A percentile compares a stretch with the other conserved stretches of the same genome.
phyloP scores from a whole-genome alignment of 176 grass and related monocot genomes.

The Panicum miliaceum region DNA sequence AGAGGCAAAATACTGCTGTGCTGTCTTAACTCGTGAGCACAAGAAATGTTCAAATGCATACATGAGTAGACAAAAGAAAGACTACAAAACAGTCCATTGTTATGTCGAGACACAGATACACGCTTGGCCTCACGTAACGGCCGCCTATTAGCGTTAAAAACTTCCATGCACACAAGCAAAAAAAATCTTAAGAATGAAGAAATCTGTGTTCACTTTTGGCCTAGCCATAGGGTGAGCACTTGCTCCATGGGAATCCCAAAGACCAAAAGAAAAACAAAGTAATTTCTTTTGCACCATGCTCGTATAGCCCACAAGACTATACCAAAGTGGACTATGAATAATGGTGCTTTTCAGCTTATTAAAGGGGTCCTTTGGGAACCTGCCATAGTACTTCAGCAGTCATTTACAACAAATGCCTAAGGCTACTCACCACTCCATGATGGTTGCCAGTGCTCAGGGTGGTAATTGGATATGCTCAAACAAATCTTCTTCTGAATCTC shows the following conservation, averaged over 20 bases:
- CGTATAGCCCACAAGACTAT: conserved; percentile 36
- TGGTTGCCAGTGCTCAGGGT: conserved; percentile 97
- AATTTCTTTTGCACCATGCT: conserved; percentile 36
- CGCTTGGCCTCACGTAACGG: background rate
- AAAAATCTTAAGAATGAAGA: background rate
- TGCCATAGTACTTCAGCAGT: background rate
- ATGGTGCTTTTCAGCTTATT: conserved; percentile 23
- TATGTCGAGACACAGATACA: background rate
- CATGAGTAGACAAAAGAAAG: background rate
- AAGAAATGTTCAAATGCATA: conserved; percentile 10
- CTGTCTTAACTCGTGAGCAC: background rate
- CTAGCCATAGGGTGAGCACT: background rate
- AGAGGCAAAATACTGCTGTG: conserved; percentile 11
- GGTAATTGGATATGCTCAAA: conserved; percentile 99
- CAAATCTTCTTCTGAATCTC: conserved; percentile 98
- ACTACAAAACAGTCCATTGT: background rate
- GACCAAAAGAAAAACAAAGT: conserved; percentile 1
- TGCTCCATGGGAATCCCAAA: background rate
- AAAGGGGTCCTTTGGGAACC: background rate
- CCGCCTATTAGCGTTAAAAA: background rate
- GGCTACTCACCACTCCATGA: conserved; percentile 93
- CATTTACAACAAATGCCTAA: conserved; percentile 12
- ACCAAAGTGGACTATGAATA: conserved; percentile 44
- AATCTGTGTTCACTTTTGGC: conserved; percentile 6
- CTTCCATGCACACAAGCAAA: background rate